Conservation (phyloP, 345 rosid genomes). For the Abelmoschus esculentus region DNA sequence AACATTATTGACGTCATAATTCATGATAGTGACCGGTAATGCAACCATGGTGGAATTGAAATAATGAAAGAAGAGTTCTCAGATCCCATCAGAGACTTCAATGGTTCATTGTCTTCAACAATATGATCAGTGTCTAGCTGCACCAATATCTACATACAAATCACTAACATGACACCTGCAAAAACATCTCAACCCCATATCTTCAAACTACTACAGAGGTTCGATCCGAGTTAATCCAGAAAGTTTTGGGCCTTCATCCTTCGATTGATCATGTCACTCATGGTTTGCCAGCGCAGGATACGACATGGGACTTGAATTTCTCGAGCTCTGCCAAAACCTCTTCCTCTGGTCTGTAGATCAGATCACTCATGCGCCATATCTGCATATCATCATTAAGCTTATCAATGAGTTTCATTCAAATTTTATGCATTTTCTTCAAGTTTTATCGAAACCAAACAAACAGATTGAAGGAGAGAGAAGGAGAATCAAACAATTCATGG, state of each 20-base stretch:
- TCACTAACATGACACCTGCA: neutral
- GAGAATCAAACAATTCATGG: neutral
- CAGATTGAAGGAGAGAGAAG: neutral
- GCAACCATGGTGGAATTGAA: neutral
- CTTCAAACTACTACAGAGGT: neutral
- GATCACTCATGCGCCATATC: slow-evolving; percentile 93
- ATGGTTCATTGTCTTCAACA: neutral
- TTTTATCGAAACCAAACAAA: neutral
- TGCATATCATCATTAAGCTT: slow-evolving; percentile 16
- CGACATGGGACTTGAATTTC: slow-evolving; percentile 69
- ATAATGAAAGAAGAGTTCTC: neutral
- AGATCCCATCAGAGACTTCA: neutral
- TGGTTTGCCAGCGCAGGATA: slow-evolving; percentile 55
- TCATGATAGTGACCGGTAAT: neutral
- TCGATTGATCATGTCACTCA: slow-evolving; percentile 15
- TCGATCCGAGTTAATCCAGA: neutral
- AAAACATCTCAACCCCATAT: neutral
- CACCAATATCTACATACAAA: neutral
- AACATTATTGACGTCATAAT: neutral
- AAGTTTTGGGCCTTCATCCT: neutral
- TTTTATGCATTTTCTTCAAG: neutral
- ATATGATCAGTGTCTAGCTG: neutral
- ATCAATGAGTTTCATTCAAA: neutral
- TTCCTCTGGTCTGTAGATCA: slow-evolving; percentile 81
- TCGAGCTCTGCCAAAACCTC: slow-evolving; percentile 86